Base-by-base conservation (phyloP, 1,284 basidiomycete genomes). In the Cutaneotrichosporon arboriforme region DNA sequence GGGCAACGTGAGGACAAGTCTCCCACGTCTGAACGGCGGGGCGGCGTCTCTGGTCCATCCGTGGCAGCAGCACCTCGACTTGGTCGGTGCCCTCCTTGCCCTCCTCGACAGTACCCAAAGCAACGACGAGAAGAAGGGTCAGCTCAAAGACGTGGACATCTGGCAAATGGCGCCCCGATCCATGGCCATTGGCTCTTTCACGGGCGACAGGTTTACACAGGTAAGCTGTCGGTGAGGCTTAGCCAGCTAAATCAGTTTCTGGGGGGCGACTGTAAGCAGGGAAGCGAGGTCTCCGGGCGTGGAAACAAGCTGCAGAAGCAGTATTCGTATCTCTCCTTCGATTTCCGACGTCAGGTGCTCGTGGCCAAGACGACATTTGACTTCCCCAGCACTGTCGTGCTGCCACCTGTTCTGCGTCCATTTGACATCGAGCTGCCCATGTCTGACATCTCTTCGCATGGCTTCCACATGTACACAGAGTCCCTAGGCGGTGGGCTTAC, bases 371-470 rank as follows among this genome's bases (percentile, higher is more conserved):
- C 20, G 1, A 46, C 65, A 1, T 43, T 53, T 7, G 26, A 39
- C 4, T 4, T 41, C 4, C 10, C 33, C 10, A 46, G 45, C 17
- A 7, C 15, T 13, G 20, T 39, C 5, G 12, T 51, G 9, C 54
- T 69, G 3, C 68, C 69, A 1, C 55, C 59, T 0, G 65, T 64
- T 2, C 58, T 73, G 8, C 51, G 55, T 10, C 73, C 71, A 1
- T 46, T 75, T 2, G 57, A 68, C 34, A 67, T 67, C 3, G 66
- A 70, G 51, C 55, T 73, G 8, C 61, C 67, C 7, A 71, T 70
- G 42, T 63, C 65, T 35, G 68, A 73, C 46, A 68, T 73, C 43
- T 59, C 66, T 0, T 52, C 57, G 3, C 61, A 67, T 14, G 71
- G 69, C 10, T 64, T 75, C 18, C 58, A 62, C 23, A 57, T 69